These are phyloP conservation scores for Dryas drummondii DNA, from an alignment of 306 rosid genomes.

Conservation along the genomic window DNA sequence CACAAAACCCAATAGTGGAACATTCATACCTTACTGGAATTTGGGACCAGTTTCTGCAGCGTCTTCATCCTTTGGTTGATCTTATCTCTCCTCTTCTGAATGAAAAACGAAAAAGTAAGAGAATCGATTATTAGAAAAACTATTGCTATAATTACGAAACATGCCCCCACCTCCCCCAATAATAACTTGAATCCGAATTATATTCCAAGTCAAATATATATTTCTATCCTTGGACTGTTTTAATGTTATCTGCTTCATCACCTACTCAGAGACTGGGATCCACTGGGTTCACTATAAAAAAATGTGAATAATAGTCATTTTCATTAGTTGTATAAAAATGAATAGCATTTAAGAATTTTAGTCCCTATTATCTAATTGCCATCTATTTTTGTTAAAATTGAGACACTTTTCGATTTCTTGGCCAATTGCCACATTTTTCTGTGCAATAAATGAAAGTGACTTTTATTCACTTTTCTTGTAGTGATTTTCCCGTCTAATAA, in stretches of 20 bases:
- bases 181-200: not conserved
- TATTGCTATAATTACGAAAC: slow-evolving; percentile 1
- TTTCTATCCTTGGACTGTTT: not conserved
- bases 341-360: no score
- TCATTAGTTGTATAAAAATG: no score
- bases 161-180: not conserved
- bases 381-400: no score
- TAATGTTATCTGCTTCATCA: not conserved
- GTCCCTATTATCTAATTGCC: no score
- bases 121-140: not conserved
- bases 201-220: not conserved
- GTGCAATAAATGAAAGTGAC: no score
- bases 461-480: no score
- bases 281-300: no score
- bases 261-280: not conserved
- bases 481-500: not conserved
- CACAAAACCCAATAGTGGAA: slow-evolving; percentile 12
- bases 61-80: slow-evolving; percentile 97
- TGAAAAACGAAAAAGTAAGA: not conserved
- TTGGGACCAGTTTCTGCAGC: slow-evolving; percentile 95
- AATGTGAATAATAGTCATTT: no score
- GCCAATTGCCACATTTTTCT: no score
- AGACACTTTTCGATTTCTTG: no score
- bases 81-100: slow-evolving; percentile 96
- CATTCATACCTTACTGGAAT: slow-evolving; percentile 86